phyloP scores from a whole-genome alignment of 352 stramenopile genomes.

The Phytophthora hibernalis region DNA sequence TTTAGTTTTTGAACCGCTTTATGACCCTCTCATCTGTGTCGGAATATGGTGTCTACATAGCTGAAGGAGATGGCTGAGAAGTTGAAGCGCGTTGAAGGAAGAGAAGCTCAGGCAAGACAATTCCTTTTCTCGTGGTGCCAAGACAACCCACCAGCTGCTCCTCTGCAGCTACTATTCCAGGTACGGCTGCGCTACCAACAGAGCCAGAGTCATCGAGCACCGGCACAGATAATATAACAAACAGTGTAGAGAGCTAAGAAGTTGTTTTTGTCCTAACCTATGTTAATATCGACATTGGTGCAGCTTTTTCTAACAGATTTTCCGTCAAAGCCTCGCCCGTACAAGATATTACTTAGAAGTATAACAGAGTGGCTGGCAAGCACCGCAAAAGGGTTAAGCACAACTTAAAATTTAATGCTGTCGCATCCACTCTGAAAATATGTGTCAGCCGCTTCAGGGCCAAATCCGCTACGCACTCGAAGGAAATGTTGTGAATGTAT shows the following conservation, averaged over 20 bases:
- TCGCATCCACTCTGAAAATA: too few species aligned
- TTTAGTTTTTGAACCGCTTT: neutral
- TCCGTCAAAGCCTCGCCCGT: too few species aligned
- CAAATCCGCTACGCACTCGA: too few species aligned
- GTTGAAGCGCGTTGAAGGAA: conserved; percentile 42
- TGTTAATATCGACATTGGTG: too few species aligned
- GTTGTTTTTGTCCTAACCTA: conserved; percentile 24
- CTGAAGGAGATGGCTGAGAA: conserved; percentile 44
- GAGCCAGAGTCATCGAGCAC: conserved; percentile 8
- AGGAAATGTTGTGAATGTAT: too few species aligned
- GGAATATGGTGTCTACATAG: conserved; percentile 20
- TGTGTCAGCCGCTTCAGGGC: too few species aligned
- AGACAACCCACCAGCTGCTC: neutral
- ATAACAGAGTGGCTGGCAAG: too few species aligned
- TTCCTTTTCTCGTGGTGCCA: conserved; percentile 59
- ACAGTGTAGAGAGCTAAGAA: conserved; percentile 30
- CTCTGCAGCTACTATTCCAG: neutral
- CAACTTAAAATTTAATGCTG: too few species aligned
- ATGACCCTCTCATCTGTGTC: conserved; percentile 8
- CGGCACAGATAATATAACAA: conserved; percentile 24
- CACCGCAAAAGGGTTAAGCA: too few species aligned
- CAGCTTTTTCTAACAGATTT: too few species aligned
- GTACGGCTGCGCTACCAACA: neutral
- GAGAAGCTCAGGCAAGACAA: conserved; percentile 49
- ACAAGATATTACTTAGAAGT: too few species aligned